Percentiles rank a stretch among this genome's conserved stretches.
phyloP scores from a whole-genome alignment of 768 basidiomycete species.

The Goffeauzyma gilvescens region DNA sequence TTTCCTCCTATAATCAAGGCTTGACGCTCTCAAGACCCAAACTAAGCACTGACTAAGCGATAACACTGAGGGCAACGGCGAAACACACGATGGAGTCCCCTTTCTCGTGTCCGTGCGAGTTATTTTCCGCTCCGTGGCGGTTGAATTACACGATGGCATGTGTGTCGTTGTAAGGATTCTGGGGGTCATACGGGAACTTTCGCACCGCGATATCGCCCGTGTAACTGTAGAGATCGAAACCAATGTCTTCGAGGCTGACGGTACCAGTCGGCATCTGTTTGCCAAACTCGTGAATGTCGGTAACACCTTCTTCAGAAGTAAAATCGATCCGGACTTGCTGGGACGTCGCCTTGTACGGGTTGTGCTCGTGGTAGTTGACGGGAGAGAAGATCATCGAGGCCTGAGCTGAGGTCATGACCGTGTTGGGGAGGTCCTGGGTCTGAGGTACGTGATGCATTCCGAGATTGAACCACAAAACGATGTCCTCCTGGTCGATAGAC shows the following conservation, averaged over 20 bases:
- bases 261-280: constrained; percentile 5
- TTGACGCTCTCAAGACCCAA: too few species aligned
- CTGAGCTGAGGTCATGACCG: constrained; percentile 18
- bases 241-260: constrained; percentile 10
- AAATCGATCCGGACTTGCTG: constrained; percentile 27
- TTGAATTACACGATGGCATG: too few species aligned
- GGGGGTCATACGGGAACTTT: constrained; percentile 19
- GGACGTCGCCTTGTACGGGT: constrained; percentile 21
- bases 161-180: not conserved
- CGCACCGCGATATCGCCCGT: constrained; percentile 15
- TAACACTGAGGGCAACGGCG: too few species aligned
- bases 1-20: too few species aligned
- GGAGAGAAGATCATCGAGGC: constrained; percentile 21
- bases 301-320: constrained; percentile 10
- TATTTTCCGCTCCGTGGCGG: too few species aligned
- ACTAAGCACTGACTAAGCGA: too few species aligned
- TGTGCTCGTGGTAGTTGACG: constrained; percentile 23
- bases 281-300: constrained; percentile 15
- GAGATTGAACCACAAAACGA: constrained; percentile 22
- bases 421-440: constrained; percentile 27
- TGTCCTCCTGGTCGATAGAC: constrained; percentile 27
- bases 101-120: too few species aligned
- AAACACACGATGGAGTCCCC: too few species aligned
- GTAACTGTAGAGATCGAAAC: constrained; percentile 14
- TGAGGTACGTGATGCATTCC: constrained; percentile 27